Evolutionary conservation across 345 rosid species (phyloP).

Genomic region (Lumnitzera littorea): DNA sequence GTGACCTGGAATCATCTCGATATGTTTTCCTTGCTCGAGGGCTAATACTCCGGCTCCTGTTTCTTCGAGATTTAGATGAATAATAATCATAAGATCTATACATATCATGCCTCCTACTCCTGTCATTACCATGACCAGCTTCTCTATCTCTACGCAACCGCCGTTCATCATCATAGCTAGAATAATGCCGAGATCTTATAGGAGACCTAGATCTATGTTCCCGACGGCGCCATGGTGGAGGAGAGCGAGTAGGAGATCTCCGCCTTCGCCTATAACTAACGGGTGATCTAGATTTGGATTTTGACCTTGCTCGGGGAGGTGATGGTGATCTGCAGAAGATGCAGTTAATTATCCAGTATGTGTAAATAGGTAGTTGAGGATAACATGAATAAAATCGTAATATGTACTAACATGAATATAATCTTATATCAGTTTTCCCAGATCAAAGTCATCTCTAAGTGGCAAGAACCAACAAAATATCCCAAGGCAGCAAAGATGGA

Average conservation of each 20-base stretch:
- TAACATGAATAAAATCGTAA: neutral
- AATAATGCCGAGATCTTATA: conserved; percentile 38
- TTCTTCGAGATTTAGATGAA: conserved; percentile 62
- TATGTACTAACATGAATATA: too few relatives aligned
- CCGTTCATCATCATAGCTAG: conserved; percentile 53
- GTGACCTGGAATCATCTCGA: conserved; percentile 46
- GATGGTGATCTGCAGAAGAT: conserved; percentile 58
- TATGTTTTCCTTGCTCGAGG: conserved; percentile 51
- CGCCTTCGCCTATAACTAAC: conserved; percentile 47
- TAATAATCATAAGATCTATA: conserved; percentile 49
- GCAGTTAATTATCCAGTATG: neutral
- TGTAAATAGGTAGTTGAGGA: neutral
- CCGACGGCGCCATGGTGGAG: conserved; percentile 49
- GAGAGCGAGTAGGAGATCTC: conserved; percentile 69
- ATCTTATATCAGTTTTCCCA: too few relatives aligned
- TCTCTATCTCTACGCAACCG: conserved; percentile 61
- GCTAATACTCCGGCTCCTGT: conserved; percentile 61
- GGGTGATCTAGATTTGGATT: conserved; percentile 74
- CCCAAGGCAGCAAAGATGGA: too few relatives aligned
- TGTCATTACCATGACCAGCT: conserved; percentile 34
- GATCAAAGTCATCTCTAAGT: too few relatives aligned
- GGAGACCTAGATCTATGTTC: conserved; percentile 72
- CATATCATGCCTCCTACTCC: conserved; percentile 39
- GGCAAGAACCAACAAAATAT: too few relatives aligned
- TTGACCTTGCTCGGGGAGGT: conserved; percentile 53